Base-by-base conservation (phyloP, 768 basidiomycete species). In the Phylloporus arenicola region DNA sequence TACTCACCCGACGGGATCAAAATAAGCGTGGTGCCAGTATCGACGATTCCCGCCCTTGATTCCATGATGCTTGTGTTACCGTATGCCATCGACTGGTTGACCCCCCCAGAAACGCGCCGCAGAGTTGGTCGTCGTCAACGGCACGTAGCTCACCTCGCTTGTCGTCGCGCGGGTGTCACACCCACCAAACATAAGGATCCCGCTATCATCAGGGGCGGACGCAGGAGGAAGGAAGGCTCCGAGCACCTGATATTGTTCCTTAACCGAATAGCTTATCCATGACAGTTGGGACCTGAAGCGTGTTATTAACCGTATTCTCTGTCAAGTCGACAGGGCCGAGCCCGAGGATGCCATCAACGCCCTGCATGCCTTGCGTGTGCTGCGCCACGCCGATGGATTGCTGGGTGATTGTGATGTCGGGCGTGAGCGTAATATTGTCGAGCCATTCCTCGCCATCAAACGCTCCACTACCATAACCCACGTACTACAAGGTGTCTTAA, bases 261-360 rank as follows among this genome's bases (percentile, higher is more conserved):
- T 70, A 65, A 6, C 40, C 29, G 43, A 50, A 60, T 4, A 73
- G 66, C 49, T 67, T 72, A 56, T 73, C 64, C 11, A 55, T 59
- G 11, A 73, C 68, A 8, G 72, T 74, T 4, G 68, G 65, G 31
- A 71, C 55, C 7, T 40, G 7, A 8, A 14, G 29, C 7, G 39
- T 27, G 33, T 50, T 50, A 14, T 27, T 43, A 11, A 67, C 48
- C 7, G 60, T 61, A 43, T 60, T 61, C 2, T 51, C 25, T 0
- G 73, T 72, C 41, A 75, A 51, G 37, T 57, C 63, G 3, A 49
- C 37, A 6, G 74, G 74, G 8, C 73, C 67, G 25, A 59, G 25
- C 55, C 74, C 56, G 12, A 76, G 64, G 43, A 75, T 64, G 12
- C 75, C 75, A 47, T 75, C 72, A 11, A 72, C 57, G 7, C 58